Conservation (phyloP, 306 rosid species). For the Lathyrus sativus region DNA sequence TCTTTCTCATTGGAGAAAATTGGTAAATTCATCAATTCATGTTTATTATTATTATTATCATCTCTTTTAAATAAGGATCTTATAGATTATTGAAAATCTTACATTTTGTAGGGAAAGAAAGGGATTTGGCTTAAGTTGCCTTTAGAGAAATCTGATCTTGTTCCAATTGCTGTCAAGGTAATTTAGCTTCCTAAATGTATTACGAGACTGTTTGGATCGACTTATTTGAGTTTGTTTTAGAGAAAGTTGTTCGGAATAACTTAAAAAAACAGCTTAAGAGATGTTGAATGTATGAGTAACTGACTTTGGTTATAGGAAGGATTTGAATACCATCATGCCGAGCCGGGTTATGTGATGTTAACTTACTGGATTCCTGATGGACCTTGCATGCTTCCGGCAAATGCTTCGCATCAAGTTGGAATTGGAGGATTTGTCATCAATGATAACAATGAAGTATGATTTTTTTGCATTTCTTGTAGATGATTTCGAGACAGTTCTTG, state of each 20-base stretch:
- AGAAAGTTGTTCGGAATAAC: too few relatives aligned
- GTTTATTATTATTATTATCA: background rate
- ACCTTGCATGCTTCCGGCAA: slow-evolving; percentile 89
- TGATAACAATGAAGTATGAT: slow-evolving; percentile 68
- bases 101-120: slow-evolving; percentile 76
- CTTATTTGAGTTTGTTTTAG: too few relatives aligned
- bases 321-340: slow-evolving; percentile 89
- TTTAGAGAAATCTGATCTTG: slow-evolving; percentile 68
- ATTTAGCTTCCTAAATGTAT: slow-evolving; percentile 37
- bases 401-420: slow-evolving; percentile 97
- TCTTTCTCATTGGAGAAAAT: slow-evolving; percentile 72
- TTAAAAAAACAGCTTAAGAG: background rate
- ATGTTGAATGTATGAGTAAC: slow-evolving; percentile 35
- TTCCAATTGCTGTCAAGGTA: slow-evolving; percentile 89
- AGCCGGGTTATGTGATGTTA: slow-evolving; percentile 86
- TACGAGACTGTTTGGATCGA: too few relatives aligned
- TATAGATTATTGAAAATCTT: slow-evolving; percentile 1
- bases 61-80: background rate
- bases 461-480: slow-evolving; percentile 3
- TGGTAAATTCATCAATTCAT: slow-evolving; percentile 46
- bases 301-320: slow-evolving; percentile 74
- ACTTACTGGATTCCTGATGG: slow-evolving; percentile 96
- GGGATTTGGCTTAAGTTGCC: slow-evolving; percentile 95
- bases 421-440: slow-evolving; percentile 91
- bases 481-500: slow-evolving; percentile 12